These are phyloP conservation scores for Colletotrichum phormii DNA, from an alignment of 2,329 filamentous ascomycete species.

Conservation along the genomic window DNA sequence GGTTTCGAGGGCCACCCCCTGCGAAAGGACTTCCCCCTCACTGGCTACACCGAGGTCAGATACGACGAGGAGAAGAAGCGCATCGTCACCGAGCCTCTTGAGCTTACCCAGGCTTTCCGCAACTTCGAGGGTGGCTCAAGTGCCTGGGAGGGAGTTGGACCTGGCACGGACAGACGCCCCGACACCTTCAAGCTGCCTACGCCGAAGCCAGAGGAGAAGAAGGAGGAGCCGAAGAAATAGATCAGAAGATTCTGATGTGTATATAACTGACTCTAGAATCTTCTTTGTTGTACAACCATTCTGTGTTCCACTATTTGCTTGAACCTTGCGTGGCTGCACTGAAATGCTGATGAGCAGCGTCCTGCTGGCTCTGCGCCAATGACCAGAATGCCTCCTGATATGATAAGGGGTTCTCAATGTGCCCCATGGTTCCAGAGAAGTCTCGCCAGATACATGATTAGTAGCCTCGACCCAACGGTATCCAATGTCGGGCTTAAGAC, in stretches of 20 bases:
- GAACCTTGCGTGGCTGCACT: background rate
- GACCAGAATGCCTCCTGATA: background rate
- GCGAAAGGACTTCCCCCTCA: conserved; percentile 97
- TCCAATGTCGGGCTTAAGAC: no score
- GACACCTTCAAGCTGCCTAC: conserved; percentile 94
- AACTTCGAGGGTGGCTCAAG: conserved; percentile 94
- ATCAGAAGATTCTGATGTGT: conserved; percentile 36
- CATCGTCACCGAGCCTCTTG: conserved; percentile 96
- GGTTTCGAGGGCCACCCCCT: conserved; percentile 98
- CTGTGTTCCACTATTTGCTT: conserved; percentile 9
- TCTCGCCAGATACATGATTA: background rate
- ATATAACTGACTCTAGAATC: conserved; percentile 39
- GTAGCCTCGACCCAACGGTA: background rate
- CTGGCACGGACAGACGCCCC: conserved; percentile 82
- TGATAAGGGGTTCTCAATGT: background rate
- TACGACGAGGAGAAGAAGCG: conserved; percentile 99
- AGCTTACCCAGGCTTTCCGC: conserved; percentile 97
- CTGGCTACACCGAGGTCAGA: conserved; percentile 96
- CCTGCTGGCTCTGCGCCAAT: background rate
- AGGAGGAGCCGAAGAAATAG: conserved; percentile 94
- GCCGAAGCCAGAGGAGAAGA: conserved; percentile 93
- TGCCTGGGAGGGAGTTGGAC: conserved; percentile 73
- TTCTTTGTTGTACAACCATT: conserved; percentile 36
- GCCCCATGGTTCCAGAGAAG: background rate
- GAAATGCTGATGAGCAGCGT: background rate